Conservation (phyloP, 2,329 filamentous ascomycete genomes). For the Cercospora citrullina region DNA sequence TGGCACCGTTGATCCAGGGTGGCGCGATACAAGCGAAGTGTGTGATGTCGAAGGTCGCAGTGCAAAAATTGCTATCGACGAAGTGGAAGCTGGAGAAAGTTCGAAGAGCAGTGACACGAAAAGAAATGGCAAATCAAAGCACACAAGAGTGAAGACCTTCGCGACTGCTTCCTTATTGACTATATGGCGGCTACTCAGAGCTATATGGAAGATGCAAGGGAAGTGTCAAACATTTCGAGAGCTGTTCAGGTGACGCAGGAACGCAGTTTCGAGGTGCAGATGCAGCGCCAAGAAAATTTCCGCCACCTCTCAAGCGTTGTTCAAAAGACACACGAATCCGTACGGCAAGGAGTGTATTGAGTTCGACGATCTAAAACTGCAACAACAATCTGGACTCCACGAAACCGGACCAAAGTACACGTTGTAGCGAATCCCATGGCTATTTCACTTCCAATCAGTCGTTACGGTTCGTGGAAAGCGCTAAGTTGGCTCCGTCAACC, state of each 20-base stretch:
- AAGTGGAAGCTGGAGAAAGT: neutral
- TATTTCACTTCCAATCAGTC: neutral
- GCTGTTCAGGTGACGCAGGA: neutral
- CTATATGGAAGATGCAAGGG: neutral
- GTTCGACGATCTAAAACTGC: slow-evolving; percentile 17
- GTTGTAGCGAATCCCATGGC: neutral
- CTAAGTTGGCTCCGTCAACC: neutral
- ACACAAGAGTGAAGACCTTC: neutral
- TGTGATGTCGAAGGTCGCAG: neutral
- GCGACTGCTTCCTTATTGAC: neutral
- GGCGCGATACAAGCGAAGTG: neutral
- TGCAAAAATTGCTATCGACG: neutral
- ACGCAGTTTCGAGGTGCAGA: neutral
- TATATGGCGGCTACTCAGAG: neutral
- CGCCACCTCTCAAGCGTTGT: neutral
- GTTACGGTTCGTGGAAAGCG: neutral
- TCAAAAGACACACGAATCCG: neutral
- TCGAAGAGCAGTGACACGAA: neutral
- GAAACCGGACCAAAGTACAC: slow-evolving; percentile 9
- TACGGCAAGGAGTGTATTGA: slow-evolving; percentile 21
- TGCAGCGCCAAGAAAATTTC: neutral
- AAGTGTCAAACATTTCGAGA: neutral
- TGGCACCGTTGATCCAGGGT: no score
- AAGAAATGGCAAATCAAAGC: neutral
- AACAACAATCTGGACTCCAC: slow-evolving; percentile 1